Conservation (phyloP, 768 basidiomycete species). For the Porphyrellus cyaneotinctus region DNA sequence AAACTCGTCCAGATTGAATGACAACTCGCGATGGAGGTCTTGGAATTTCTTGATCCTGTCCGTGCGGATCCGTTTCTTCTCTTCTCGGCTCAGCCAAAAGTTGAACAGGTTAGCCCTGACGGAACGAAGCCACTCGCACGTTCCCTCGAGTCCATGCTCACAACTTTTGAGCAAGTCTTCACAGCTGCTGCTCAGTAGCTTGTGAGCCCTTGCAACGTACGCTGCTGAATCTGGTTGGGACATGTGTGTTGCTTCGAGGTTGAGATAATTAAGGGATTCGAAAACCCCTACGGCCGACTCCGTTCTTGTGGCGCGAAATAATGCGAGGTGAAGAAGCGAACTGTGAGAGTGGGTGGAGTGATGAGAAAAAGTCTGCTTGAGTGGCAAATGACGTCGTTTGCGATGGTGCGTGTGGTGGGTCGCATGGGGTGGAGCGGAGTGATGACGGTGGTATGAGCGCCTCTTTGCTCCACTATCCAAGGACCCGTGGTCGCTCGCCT, state of each 20-base stretch:
- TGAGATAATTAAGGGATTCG: slow-evolving; percentile 65
- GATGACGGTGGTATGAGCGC: not conserved
- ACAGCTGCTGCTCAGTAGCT: slow-evolving; percentile 50
- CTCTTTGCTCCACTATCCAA: not conserved
- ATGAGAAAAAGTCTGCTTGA: slow-evolving; percentile 15
- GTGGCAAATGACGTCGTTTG: slow-evolving; percentile 10
- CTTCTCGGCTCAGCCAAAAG: slow-evolving; percentile 34
- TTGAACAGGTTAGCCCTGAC: slow-evolving; percentile 35
- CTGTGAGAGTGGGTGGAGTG: slow-evolving; percentile 34
- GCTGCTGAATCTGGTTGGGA: slow-evolving; percentile 44
- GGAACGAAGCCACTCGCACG: slow-evolving; percentile 49
- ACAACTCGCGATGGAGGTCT: slow-evolving; percentile 37
- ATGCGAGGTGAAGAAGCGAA: slow-evolving; percentile 38
- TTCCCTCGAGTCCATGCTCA: slow-evolving; percentile 35
- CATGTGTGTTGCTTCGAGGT: slow-evolving; percentile 56
- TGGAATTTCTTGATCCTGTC: slow-evolving; percentile 38
- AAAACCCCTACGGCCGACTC: slow-evolving; percentile 70
- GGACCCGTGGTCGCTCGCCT: not conserved
- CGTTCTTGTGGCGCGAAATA: slow-evolving; percentile 28
- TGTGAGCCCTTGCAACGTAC: slow-evolving; percentile 40
- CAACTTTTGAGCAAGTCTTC: slow-evolving; percentile 48
- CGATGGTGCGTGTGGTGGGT: slow-evolving; percentile 8
- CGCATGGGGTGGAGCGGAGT: not conserved
- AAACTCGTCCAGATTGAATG: slow-evolving; percentile 42
- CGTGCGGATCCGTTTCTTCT: slow-evolving; percentile 29